phyloP scores from a whole-genome alignment of 140 eudicot species.

The Cichorium intybus region DNA sequence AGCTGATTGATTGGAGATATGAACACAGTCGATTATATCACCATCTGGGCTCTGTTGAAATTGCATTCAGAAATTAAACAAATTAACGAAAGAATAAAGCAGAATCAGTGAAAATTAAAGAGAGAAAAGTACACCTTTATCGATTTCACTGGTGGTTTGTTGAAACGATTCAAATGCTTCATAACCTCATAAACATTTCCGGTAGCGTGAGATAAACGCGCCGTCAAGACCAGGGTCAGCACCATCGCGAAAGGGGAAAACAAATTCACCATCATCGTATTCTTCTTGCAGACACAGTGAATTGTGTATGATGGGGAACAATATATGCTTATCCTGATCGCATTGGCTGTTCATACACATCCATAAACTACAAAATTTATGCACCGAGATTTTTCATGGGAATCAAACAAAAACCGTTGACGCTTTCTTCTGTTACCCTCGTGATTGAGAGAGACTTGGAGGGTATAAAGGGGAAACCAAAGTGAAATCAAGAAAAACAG shows the following conservation, averaged over 20 bases:
- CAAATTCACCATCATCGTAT: constrained; percentile 4
- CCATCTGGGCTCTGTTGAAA: constrained; percentile 88
- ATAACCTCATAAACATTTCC: constrained; percentile 17
- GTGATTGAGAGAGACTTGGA: constrained; percentile 42
- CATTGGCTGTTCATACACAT: constrained; percentile 10
- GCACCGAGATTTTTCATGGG: constrained; percentile 14
- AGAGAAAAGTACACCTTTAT: constrained; percentile 46
- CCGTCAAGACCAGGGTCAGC: constrained; percentile 7
- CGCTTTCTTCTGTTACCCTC: constrained; percentile 38
- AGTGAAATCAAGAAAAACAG: neutral
- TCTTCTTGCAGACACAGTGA: constrained; percentile 7
- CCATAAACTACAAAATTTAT: neutral
- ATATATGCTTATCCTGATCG: constrained; percentile 5
- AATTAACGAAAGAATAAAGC: neutral
- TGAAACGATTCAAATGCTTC: constrained; percentile 57
- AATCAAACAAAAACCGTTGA: constrained; percentile 36
- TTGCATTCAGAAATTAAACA: constrained; percentile 8
- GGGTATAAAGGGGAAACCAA: constrained; percentile 4
- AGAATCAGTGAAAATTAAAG: neutral
- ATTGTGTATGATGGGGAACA: constrained; percentile 2
- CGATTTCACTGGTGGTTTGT: constrained; percentile 63
- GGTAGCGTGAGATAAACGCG: constrained; percentile 27
- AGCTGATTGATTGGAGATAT: constrained; percentile 76
- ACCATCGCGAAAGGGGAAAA: constrained; percentile 23
- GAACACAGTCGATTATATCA: constrained; percentile 83